Conservation (phyloP, 2,329 filamentous ascomycete species). For the Alternaria longipes region DNA sequence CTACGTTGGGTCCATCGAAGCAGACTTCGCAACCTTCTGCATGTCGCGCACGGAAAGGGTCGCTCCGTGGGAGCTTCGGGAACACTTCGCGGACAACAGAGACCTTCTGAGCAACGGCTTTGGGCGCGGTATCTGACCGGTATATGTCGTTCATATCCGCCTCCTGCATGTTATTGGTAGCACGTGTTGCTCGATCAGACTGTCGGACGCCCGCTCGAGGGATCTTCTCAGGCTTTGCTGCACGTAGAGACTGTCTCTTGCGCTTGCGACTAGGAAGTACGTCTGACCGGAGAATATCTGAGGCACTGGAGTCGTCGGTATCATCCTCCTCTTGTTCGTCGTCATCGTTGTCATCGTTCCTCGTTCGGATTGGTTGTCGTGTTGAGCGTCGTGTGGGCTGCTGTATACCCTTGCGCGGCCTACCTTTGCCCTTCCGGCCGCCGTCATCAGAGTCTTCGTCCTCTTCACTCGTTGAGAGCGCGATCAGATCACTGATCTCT, state of each 20-base stretch:
- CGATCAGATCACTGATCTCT: conserved; percentile 19
- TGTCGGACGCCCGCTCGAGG: conserved; percentile 49
- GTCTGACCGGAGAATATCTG: conserved; percentile 54
- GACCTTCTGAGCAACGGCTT: conserved; percentile 61
- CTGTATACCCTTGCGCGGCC: conserved; percentile 27
- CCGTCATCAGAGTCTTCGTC: conserved; percentile 32
- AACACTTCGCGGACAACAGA: conserved; percentile 77
- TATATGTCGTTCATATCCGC: conserved; percentile 67
- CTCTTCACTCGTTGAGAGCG: conserved; percentile 35
- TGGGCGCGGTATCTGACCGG: conserved; percentile 55
- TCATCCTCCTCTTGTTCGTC: conserved; percentile 35
- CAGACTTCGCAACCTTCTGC: conserved; percentile 78
- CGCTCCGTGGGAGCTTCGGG: conserved; percentile 65
- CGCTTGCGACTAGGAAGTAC: conserved; percentile 51
- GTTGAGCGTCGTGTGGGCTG: conserved; percentile 43
- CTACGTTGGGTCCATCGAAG: conserved; percentile 66
- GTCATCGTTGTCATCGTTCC: conserved; percentile 35
- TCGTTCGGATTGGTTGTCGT: conserved; percentile 27
- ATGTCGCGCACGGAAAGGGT: conserved; percentile 76
- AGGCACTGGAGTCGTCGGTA: conserved; percentile 40
- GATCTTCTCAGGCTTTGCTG: conserved; percentile 28
- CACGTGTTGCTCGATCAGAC: conserved; percentile 57
- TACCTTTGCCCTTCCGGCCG: conserved; percentile 23
- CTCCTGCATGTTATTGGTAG: conserved; percentile 62
- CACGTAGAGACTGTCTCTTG: conserved; percentile 37